Base-by-base conservation (phyloP, 2,329 filamentous ascomycete species). In the Juglanconis oblonga region DNA sequence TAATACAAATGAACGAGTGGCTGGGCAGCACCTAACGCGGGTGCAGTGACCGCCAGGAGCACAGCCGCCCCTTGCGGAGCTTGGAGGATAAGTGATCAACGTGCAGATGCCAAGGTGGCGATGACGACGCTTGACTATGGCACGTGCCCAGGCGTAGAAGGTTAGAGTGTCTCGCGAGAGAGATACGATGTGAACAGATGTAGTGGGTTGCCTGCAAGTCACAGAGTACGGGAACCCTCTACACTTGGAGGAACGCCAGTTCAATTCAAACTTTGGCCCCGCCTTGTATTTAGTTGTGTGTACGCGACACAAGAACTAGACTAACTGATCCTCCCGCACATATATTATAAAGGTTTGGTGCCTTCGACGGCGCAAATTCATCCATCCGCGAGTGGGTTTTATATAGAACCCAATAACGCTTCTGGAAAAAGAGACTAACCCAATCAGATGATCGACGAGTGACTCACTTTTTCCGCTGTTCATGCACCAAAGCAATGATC, bases 401-500 rank as follows among this genome's bases (percentile, higher is more conserved):
- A 38, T 35, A 24, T 24, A 2, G 33, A 38, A 52, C n/a, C 49
- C 33, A 52, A 5, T 5, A 11, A 32, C 32, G 24, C 51, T 32
- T 14, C 51, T 13, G 24, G 13, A 35, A 42, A 55, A n/a, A 29
- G 31, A 24, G 24, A 17, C 32, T n/a, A 33, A 10, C 52, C 38
- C 32, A 38, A 17, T 40, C 51, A 53, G 36, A 14, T 38, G 35
- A 8, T 38, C 51, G 14, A 13, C 7, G 17, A 29, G 9, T 45
- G 8, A 55, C 62, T 75, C 74, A 83, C 73, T 83, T 83, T 73
- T 79, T 81, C 72, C 74, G 80, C 52, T 79, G 74, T 66, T 84
- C 81, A 69, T 94, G 89, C 56, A 97, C 94, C 51, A 82, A 85
- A 64, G 85, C 77, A 73, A 98, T 97, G 72, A 99, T 97, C 79